Base-by-base conservation (phyloP, 371 early-diverging fungal genomes). In the Syncephalis fuscata region DNA sequence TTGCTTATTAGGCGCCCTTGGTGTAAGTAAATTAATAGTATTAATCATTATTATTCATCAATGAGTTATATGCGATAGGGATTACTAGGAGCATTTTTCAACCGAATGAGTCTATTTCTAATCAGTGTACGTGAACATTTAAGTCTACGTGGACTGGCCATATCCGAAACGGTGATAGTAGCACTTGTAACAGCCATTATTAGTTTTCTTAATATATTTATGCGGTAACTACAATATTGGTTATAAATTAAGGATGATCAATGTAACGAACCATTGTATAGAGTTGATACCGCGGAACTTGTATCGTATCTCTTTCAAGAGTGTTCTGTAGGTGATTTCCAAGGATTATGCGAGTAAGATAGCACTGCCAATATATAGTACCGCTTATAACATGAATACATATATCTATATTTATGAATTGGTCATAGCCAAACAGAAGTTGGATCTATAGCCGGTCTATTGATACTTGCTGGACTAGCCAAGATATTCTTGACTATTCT, bases 1-100 rank as follows among this genome's bases (percentile, higher is more conserved):
- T 54, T 53, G 83, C 17, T 43, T 93, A 3, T 71, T 97, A 32
- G 98, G 98, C 15, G 60, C 90, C 1, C 74, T 93, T 57, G 94
- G 95, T 14, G 87, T 84, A 70, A 66, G 68, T 56, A 22, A n/a
- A 45, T 52, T 15, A 42, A 39, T 7, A 4, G 32, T 4, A 32
- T 32, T 32, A 32, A 11, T 32, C 32, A 32, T 32, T 32, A 14
- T 58, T 8, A 44, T 42, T 22, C 21, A 39, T 37, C 10, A n/a
- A n/a, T n/a, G n/a, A n/a, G n/a, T n/a, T n/a, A n/a, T n/a, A n/a
- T n/a, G n/a, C n/a, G n/a, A n/a, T 53, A 85, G 84, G 97, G 96
- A 0, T 54, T 92, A 14, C 87, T 77, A 53, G 96, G 96, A 17
- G 80, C 89, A 1, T 59, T 87, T 39, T 88, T 92, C 41, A 87